Evolutionary conservation across 2,329 filamentous ascomycete genomes (phyloP), one percentile per base, ranked within the genome.

Genomic region (Claviceps humidiphila): DNA sequence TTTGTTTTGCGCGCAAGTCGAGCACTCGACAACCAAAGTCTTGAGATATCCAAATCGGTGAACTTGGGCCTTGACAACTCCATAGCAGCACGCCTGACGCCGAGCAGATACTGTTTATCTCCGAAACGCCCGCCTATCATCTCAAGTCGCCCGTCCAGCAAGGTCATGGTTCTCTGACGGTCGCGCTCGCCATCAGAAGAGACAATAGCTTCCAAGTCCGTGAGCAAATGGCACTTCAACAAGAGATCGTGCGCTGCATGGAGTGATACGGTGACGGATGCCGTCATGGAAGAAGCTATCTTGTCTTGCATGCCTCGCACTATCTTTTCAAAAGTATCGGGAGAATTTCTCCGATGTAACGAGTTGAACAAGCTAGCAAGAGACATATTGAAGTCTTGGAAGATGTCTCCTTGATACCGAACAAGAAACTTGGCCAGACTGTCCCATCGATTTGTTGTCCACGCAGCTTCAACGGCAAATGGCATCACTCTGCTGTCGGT

Each of bases 81-180:
- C 88, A 98, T 95, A 1, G 85, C 81, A 24, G 93, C 91, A 58
- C 93, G 79, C 53, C 90, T 81, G 42, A 97, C 76, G 1, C 89
- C 87, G 30, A 99, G 74, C 9, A 98, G 70, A 63, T 95, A 97
- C 64, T 96, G 91, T 65, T 98, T 98, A 64, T 98, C 90, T 50
- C 83, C 81, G 40, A 90, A 84, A 61, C 93, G 95, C 1, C 89
- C 87, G 0, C 94, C 93, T 2, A 98, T 73, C 1, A 94, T 77
- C 58, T 90, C 87, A n/a, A 98, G 71, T n/a, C 93, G 82, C 46
- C 85, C 81, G 55, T 85, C 77, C 5, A 96, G 55, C 5, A 69
- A 55, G 2, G 57, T 54, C 53, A 68, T 62, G 2, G 64, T 65
- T 49, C 60, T 64, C 38, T 61, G 61, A 37, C 63, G 64, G 43